phyloP scores from a whole-genome alignment of 495 filamentous ascomycete species.

The Oleoguttula mirabilis region DNA sequence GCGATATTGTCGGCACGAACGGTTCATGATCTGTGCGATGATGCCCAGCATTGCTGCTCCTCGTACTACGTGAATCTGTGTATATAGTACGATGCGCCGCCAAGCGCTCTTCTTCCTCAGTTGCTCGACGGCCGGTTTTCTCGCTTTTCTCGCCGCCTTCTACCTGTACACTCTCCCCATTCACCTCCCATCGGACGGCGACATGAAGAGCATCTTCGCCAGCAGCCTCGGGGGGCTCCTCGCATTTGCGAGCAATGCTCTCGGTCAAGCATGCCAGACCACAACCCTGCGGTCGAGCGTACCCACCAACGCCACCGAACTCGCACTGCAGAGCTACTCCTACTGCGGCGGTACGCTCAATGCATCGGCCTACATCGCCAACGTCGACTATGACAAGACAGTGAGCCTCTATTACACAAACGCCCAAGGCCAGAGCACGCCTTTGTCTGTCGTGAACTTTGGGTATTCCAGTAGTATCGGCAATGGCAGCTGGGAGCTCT shows the following conservation, averaged over 20 bases:
- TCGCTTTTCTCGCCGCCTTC: background rate
- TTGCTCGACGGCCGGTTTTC: background rate
- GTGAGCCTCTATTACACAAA: conserved; percentile 22
- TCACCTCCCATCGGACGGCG: background rate
- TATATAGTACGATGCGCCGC: no score
- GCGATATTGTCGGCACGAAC: background rate
- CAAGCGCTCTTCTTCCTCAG: no score
- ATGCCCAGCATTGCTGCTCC: background rate
- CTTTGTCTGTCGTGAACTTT: conserved; percentile 9
- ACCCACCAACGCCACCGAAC: conserved; percentile 5
- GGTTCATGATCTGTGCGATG: background rate
- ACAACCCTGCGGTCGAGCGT: conserved; percentile 6
- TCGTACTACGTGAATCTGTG: background rate
- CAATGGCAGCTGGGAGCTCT: conserved; percentile 15
- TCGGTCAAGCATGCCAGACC: conserved; percentile 13
- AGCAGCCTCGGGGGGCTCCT: background rate
- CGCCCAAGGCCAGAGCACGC: conserved; percentile 16
- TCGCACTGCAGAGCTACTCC: conserved; percentile 12
- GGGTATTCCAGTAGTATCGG: conserved; percentile 11
- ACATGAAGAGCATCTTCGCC: background rate
- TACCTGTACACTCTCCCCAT: background rate
- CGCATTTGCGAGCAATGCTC: conserved; percentile 1
- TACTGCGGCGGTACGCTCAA: conserved; percentile 16
- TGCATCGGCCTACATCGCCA: conserved; percentile 14
- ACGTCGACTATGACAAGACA: conserved; percentile 20